Evolutionary conservation across 192 early-diverging fungal genomes (phyloP).

Genomic region (Physocladia obscura): DNA sequence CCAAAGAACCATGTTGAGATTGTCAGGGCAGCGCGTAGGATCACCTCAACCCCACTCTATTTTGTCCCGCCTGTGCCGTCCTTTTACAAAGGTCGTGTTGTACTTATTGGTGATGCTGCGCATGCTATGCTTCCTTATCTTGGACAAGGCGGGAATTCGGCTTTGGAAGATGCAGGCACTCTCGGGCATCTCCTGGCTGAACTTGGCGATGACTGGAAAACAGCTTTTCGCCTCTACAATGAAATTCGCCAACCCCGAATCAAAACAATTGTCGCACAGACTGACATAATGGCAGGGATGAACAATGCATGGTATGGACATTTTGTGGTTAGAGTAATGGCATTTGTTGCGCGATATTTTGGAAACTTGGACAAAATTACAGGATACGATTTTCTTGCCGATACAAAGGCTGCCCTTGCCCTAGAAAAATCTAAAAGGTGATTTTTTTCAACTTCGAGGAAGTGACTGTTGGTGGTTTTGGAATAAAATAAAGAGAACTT

Average conservation of each 20-base stretch:
- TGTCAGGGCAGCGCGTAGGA: not conserved
- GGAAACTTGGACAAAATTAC: too few species aligned
- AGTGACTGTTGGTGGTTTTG: too few species aligned
- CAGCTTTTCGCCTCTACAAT: conserved; percentile 20
- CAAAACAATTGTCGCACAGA: not conserved
- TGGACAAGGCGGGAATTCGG: conserved; percentile 25
- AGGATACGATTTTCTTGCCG: too few species aligned
- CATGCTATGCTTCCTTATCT: conserved; percentile 32
- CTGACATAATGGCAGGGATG: too few species aligned
- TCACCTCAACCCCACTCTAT: not conserved
- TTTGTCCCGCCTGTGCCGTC: not conserved
- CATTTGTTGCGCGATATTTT: too few species aligned
- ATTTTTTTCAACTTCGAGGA: too few species aligned
- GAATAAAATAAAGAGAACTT: too few species aligned
- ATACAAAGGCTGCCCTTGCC: too few species aligned
- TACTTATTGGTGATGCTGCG: conserved; percentile 20
- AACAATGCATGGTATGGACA: too few species aligned
- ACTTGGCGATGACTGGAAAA: not conserved
- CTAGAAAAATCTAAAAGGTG: too few species aligned
- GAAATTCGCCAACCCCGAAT: not conserved
- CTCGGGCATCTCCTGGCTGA: conserved; percentile 1
- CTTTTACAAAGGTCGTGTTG: not conserved
- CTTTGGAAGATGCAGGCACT: conserved; percentile 29
- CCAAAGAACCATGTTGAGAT: not conserved
- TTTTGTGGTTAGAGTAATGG: too few species aligned